Evolutionary conservation across 495 filamentous ascomycete species (phyloP).

Genomic region (Aspergillus funiculosus): DNA sequence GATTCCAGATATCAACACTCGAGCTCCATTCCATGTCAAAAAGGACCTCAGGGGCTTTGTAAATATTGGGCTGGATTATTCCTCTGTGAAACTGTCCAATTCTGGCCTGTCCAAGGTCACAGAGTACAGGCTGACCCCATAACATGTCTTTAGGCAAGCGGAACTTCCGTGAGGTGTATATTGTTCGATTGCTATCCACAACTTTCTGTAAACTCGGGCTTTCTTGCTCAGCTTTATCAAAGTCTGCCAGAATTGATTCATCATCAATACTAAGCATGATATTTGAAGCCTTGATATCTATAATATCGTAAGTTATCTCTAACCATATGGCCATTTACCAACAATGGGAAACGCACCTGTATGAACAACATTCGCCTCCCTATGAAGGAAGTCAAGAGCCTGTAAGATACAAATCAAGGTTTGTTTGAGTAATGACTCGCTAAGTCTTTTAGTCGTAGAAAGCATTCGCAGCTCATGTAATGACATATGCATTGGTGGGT

Average conservation of each 20-base stretch:
- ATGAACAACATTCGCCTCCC: slow-evolving; percentile 1
- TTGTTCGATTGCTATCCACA: slow-evolving; percentile 6
- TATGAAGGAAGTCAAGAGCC: slow-evolving; percentile 4
- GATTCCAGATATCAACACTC: slow-evolving; percentile 32
- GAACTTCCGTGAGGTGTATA: slow-evolving; percentile 15
- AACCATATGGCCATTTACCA: no score
- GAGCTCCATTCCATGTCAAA: slow-evolving; percentile 30
- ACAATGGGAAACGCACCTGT: no score
- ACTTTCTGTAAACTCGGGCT: no score
- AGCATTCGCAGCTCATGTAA: background rate
- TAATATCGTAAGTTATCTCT: no score
- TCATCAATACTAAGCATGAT: slow-evolving; percentile 10
- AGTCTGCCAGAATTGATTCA: background rate
- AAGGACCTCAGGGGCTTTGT: slow-evolving; percentile 33
- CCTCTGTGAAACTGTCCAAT: slow-evolving; percentile 20
- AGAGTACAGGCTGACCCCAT: slow-evolving; percentile 17
- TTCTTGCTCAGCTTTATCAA: background rate
- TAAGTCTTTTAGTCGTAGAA: background rate
- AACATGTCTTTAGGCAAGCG: background rate
- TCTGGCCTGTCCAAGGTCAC: slow-evolving; percentile 22
- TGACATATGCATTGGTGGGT: slow-evolving; percentile 17
- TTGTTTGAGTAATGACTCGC: slow-evolving; percentile 1
- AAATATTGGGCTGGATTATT: slow-evolving; percentile 20
- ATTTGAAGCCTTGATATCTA: slow-evolving; percentile 8
- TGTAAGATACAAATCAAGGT: background rate